Evolutionary conservation across 768 basidiomycete genomes (phyloP), one percentile per base, ranked within the genome.

Genomic region (Xanthoconium stramineum): DNA sequence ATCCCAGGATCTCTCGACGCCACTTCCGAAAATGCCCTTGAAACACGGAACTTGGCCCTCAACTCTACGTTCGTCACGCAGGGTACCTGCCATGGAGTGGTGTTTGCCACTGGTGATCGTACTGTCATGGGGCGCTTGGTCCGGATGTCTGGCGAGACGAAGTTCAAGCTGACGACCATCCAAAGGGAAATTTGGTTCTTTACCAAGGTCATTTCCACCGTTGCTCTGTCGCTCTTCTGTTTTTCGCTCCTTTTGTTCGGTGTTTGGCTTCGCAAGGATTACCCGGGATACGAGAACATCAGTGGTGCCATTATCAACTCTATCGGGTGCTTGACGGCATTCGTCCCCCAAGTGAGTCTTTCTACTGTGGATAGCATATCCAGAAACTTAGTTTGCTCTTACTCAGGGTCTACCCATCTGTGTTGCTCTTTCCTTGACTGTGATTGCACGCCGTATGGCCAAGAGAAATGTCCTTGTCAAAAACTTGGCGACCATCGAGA

Each of bases 61-160:
- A 76, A 73, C 28, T 76, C 76, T 0, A 78, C 77, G 1, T 73
- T 76, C 53, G 72, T 76, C 28, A 75, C 72, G 0, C 75, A 77
- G 49, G 77, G 78, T 5, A 70, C 69, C 17, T 77, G 76, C 32
- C 72, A 62, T 35, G 76, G 77, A 20, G 60, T 78, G 1, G 75
- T 75, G 6, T 75, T 79, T 35, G 72, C 75, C 29, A 76, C 73
- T 1, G 78, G 79, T 37, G 75, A 76, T 58, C 78, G 72, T 37
- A 73, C 75, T 1, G 65, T 76, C 52, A 77, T 79, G 78, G 83
- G 82, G 9, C 78, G 80, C 30, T 78, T 84, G 55, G 82, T 83
- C 24, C 75, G 79, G 58, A 76, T 83, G 62, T 80, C 82, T 0
- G 76, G 74, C 17, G 72, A 76, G 48, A 73, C 73, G 12, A 78